phyloP scores from a whole-genome alignment of 2,329 filamentous ascomycete species.

The Cordyceps tenuipes region DNA sequence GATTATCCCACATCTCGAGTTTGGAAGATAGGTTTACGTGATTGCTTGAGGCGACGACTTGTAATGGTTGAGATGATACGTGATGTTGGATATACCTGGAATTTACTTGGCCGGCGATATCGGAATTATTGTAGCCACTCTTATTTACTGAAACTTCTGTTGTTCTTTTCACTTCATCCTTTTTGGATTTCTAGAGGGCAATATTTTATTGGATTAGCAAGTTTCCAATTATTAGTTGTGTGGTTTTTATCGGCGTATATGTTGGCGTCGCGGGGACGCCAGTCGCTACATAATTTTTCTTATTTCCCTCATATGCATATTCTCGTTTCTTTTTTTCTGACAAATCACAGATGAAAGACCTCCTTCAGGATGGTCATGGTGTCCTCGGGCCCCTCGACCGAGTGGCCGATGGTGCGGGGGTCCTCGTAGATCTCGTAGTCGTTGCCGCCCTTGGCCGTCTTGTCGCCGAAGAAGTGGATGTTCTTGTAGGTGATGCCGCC shows the following conservation, averaged over 20 bases:
- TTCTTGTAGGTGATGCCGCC: slow-evolving; percentile 71
- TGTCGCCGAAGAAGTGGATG: slow-evolving; percentile 98
- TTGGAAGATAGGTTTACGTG: slow-evolving; percentile 45
- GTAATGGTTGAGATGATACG: not conserved
- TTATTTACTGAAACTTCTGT: not conserved
- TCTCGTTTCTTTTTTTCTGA: no score
- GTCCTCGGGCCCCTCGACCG: slow-evolving; percentile 73
- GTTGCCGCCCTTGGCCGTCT: slow-evolving; percentile 83
- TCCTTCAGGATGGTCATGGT: slow-evolving; percentile 74
- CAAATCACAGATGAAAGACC: slow-evolving; percentile 57
- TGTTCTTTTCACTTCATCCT: not conserved
- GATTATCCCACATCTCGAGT: slow-evolving; percentile 80
- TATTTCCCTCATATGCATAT: no score
- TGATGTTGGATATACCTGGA: slow-evolving; percentile 4
- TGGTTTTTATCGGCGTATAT: no score
- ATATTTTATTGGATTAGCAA: not conserved
- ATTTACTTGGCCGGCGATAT: not conserved
- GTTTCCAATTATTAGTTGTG: no score
- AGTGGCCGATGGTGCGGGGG: slow-evolving; percentile 72
- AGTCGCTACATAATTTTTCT: no score
- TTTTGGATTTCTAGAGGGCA: not conserved
- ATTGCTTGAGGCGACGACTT: not conserved
- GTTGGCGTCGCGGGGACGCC: no score
- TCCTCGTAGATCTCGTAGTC: slow-evolving; percentile 92
- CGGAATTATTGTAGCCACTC: not conserved